These are phyloP conservation scores for Bacidia gigantensis DNA, from an alignment of 495 filamentous ascomycete genomes.

Conservation along the genomic window DNA sequence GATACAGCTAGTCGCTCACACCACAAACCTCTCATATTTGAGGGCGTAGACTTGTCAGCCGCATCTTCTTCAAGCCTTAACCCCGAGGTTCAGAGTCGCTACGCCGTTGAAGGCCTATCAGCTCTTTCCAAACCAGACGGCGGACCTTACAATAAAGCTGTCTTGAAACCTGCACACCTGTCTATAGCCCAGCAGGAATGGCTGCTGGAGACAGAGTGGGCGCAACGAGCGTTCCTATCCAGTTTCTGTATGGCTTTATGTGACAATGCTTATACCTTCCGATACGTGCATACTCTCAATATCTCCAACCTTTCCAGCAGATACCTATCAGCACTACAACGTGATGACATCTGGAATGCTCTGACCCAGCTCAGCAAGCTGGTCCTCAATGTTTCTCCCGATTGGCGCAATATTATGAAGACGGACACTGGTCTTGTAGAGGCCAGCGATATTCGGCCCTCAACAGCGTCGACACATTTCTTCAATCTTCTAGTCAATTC, in stretches of 20 bases:
- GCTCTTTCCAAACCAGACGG: not conserved
- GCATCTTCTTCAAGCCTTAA: not conserved
- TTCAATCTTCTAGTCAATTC: slow-evolving; percentile 29
- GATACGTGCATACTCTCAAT: slow-evolving; percentile 30
- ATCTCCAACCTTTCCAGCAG: slow-evolving; percentile 39
- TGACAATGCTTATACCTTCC: slow-evolving; percentile 32
- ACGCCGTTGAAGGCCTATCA: not conserved
- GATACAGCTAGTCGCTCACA: not conserved
- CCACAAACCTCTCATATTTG: slow-evolving; percentile 7
- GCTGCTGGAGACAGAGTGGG: slow-evolving; percentile 43
- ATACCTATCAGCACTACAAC: slow-evolving; percentile 30
- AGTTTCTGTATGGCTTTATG: slow-evolving; percentile 40
- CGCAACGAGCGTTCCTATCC: slow-evolving; percentile 42
- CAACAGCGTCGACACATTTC: slow-evolving; percentile 28
- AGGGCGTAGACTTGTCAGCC: slow-evolving; percentile 5
- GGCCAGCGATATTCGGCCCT: slow-evolving; percentile 28
- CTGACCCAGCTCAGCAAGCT: slow-evolving; percentile 31
- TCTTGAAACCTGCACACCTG: slow-evolving; percentile 20
- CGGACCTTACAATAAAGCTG: not conserved
- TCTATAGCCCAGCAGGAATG: slow-evolving; percentile 41
- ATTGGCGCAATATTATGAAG: slow-evolving; percentile 37
- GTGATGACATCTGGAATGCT: slow-evolving; percentile 37
- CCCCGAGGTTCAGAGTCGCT: not conserved
- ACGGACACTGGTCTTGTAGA: slow-evolving; percentile 25
- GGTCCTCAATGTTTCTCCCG: slow-evolving; percentile 35